A percentile compares a stretch with the other conserved stretches of the same genome.
Evolutionary conservation across 2,329 filamentous ascomycete species (phyloP).

Genomic region (Mycosphaerella arachidis): DNA sequence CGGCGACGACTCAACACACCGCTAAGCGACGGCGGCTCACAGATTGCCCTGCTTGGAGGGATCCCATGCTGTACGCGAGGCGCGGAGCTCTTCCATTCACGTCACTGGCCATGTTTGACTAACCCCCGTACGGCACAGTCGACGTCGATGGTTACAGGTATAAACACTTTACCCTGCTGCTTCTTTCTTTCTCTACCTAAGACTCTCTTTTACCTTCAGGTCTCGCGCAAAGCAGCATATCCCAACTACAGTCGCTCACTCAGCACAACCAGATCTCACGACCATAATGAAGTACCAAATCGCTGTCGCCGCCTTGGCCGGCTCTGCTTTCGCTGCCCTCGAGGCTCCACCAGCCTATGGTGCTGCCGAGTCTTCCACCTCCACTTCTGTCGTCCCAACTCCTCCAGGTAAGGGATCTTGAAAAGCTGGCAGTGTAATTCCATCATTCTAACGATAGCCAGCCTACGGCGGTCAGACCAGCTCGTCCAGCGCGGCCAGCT

Average conservation of each 20-base stretch:
- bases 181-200: neutral
- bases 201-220: neutral
- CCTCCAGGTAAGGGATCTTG: neutral
- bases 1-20: neutral
- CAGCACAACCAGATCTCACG: neutral
- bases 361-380: neutral
- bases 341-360: conserved; percentile 3
- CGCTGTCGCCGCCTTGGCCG: conserved; percentile 8
- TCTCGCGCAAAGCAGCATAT: conserved; percentile 1
- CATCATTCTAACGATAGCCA: neutral
- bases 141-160: neutral
- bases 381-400: neutral
- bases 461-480: neutral
- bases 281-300: conserved; percentile 11
- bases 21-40: neutral
- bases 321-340: conserved; percentile 7
- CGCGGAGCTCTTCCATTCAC: neutral
- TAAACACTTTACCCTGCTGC: conserved; percentile 3
- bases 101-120: conserved; percentile 1
- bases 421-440: neutral
- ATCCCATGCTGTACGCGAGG: neutral
- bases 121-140: neutral
- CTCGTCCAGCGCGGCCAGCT: neutral
- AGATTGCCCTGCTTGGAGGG: neutral
- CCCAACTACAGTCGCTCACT: conserved; percentile 4